A percentile compares a stretch with the other conserved stretches of the same genome.
These are phyloP conservation scores for Populus euphratica DNA, from an alignment of 345 rosid genomes.

Conservation along the genomic window DNA sequence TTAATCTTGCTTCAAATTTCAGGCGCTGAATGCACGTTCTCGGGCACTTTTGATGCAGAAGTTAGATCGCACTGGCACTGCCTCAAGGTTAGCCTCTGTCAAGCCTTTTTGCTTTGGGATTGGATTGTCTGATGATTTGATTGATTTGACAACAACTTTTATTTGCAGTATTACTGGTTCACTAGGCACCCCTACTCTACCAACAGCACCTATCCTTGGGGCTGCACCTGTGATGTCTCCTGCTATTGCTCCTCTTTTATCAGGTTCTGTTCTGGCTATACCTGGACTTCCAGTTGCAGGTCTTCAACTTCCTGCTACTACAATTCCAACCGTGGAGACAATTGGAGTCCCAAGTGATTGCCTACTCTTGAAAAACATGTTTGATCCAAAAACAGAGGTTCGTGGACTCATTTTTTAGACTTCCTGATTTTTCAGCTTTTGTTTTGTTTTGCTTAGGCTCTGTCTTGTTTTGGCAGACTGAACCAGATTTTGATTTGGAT, in stretches of 20 bases:
- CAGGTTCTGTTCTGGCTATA: slow-evolving; percentile 44
- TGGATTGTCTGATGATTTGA: not conserved
- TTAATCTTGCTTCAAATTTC: slow-evolving; percentile 24
- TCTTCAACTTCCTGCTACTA: slow-evolving; percentile 40
- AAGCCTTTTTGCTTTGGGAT: not conserved
- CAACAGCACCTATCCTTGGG: slow-evolving; percentile 42
- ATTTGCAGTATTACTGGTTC: slow-evolving; percentile 34
- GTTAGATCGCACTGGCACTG: slow-evolving; percentile 84
- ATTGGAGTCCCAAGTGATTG: slow-evolving; percentile 80
- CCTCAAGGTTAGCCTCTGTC: slow-evolving; percentile 54
- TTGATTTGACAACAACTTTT: slow-evolving; percentile 9
- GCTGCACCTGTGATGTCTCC: slow-evolving; percentile 43
- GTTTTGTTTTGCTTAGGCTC: not conserved
- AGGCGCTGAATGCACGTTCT: slow-evolving; percentile 87
- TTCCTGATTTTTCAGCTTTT: not conserved
- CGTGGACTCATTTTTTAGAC: not conserved
- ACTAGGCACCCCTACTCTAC: slow-evolving; percentile 34
- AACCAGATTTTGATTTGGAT: slow-evolving; percentile 78
- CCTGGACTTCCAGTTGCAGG: slow-evolving; percentile 54
- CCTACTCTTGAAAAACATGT: slow-evolving; percentile 82
- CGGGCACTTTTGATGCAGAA: slow-evolving; percentile 87
- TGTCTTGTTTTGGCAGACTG: slow-evolving; percentile 49
- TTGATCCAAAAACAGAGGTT: slow-evolving; percentile 86
- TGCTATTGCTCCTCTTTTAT: slow-evolving; percentile 48
- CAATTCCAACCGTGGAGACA: slow-evolving; percentile 46